These are phyloP conservation scores for Tolypocladium ophioglossoides DNA, from an alignment of 2,329 filamentous ascomycete species.

Conservation along the genomic window DNA sequence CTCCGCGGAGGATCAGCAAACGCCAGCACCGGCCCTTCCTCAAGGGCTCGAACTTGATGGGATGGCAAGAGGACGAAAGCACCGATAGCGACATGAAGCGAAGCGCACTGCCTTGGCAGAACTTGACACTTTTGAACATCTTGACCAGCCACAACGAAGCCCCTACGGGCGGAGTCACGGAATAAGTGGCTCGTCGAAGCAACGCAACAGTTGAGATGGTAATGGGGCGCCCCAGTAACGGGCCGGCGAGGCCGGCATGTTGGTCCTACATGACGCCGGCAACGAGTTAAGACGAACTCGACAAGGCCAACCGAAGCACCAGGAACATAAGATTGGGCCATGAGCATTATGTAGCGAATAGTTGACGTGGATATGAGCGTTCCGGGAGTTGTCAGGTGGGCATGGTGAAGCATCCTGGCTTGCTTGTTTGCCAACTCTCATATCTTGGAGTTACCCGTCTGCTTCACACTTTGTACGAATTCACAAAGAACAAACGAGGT, in stretches of 20 bases:
- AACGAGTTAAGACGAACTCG: not conserved
- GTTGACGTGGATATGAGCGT: not conserved
- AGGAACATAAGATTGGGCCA: not conserved
- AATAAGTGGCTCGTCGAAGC: not conserved
- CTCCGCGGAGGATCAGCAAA: conserved; percentile 39
- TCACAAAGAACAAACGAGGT: not conserved
- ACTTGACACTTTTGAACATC: not conserved
- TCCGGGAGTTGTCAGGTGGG: not conserved
- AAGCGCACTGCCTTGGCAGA: not conserved
- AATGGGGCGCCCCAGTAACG: too few species aligned
- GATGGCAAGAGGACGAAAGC: not conserved
- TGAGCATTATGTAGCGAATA: not conserved
- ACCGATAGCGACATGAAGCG: not conserved
- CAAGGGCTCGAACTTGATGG: conserved; percentile 4
- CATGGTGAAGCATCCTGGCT: not conserved
- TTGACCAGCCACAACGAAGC: not conserved
- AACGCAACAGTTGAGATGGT: not conserved
- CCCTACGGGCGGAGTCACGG: too few species aligned
- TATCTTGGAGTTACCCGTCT: not conserved
- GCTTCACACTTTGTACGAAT: not conserved
- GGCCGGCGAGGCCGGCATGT: not conserved
- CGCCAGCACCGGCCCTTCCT: conserved; percentile 6
- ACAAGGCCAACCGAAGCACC: not conserved
- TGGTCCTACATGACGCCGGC: not conserved
- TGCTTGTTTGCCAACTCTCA: not conserved